Evolutionary conservation across 176 grass and related monocot species (phyloP).

Genomic region (Cymbopogon citratus): DNA sequence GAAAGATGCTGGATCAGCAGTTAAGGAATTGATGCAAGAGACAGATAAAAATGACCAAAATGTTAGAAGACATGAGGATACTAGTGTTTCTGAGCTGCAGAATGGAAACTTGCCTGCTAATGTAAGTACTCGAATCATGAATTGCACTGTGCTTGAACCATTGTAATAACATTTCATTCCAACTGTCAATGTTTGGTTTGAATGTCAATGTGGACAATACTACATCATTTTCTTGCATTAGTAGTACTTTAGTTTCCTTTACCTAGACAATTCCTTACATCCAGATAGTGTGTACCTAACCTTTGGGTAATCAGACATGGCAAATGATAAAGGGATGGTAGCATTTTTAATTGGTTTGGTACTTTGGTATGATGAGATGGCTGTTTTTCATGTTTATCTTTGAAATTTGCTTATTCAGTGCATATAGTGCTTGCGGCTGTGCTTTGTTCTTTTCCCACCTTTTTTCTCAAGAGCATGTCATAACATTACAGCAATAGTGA

Average conservation of each 20-base stretch:
- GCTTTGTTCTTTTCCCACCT: background rate
- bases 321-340: conserved; percentile 5
- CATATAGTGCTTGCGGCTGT: conserved; percentile 9
- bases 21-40: conserved; percentile 40
- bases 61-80: conserved; percentile 37
- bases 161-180: background rate
- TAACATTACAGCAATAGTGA: background rate
- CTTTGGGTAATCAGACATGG: background rate
- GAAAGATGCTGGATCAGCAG: conserved; percentile 44
- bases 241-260: background rate
- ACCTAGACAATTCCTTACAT: background rate
- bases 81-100: conserved; percentile 35
- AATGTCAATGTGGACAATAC: background rate
- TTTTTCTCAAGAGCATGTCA: background rate
- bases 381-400: conserved; percentile 4
- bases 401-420: background rate
- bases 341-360: background rate
- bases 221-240: background rate
- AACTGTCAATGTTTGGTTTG: background rate
- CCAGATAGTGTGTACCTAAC: background rate
- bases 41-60: conserved; percentile 36
- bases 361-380: background rate
- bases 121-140: conserved; percentile 35
- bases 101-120: conserved; percentile 44
- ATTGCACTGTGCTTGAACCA: conserved; percentile 11